Base-by-base conservation (phyloP, 352 stramenopile species). In the Phytophthora nicotianae region DNA sequence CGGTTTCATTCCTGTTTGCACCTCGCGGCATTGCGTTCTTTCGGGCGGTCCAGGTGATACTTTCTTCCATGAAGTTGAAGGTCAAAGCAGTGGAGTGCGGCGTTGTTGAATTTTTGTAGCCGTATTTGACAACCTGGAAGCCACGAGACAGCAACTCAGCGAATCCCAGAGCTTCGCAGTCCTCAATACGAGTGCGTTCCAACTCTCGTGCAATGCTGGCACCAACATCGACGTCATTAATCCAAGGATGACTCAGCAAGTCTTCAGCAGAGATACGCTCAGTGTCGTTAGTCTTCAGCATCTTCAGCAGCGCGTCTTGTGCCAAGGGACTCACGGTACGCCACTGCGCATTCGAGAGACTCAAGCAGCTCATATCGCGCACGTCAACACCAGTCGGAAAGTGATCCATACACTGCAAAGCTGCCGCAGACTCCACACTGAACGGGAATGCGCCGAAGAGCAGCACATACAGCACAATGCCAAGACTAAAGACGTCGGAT, bases 381-480 rank as follows among this genome's bases (percentile, higher is more conserved):
- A 91, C 74, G 56, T 94, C 85, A 0, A 86, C 64, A n/a, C 69
- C 76, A 24, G 73, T 66, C 0, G 81, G 70, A 42, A 92, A 90
- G 16, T 72, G 77, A 20, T 91, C 68, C 68, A 90, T 81, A 21
- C 69, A 65, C 48, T 91, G 79, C 17, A 94, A 72, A 17, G 76
- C 72, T 2, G 81, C 76, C 5, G 85, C 81, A 14, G 83, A 91
- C 47, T 90, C 79, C 42, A 90, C 80, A 21, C 73, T 91, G 61
- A 94, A 92, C 7, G 85, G 85, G 32, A 94, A 94, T 3, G 79
- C 65, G 0, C 83, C 85, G 62, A 92, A 94, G 14, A 94, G 64
- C 11, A 94, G 63, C 56, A 94, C 83, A 33, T 92, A 94, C 33
- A 92, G 54, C 26, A 94, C 80, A 26, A 94, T 74, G 0, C 85